Percentiles rank a stretch among this genome's conserved stretches.
Evolutionary conservation across 345 rosid species (phyloP).

Genomic region (Kandelia obovata): DNA sequence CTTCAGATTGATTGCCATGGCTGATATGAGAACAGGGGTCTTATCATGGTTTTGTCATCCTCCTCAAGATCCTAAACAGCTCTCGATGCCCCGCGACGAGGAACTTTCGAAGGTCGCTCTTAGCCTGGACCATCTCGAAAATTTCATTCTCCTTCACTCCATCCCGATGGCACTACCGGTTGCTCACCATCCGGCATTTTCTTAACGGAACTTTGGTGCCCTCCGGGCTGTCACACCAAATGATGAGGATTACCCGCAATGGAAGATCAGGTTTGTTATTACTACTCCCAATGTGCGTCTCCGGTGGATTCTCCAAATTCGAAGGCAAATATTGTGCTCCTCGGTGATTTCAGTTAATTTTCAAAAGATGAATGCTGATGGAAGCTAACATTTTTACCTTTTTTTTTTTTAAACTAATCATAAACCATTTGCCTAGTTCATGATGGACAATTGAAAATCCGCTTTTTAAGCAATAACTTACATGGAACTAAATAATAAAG

Average conservation of each 20-base stretch:
- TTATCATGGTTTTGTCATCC: slow-evolving; percentile 42
- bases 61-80: slow-evolving; percentile 32
- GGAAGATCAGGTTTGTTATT: slow-evolving; percentile 26
- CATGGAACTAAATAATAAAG: background rate
- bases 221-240: slow-evolving; percentile 20
- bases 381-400: background rate
- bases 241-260: slow-evolving; percentile 27
- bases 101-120: slow-evolving; percentile 23
- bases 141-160: slow-evolving; percentile 38
- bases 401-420: background rate
- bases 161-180: slow-evolving; percentile 26
- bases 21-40: slow-evolving; percentile 35
- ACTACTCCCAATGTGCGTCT: slow-evolving; percentile 32
- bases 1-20: slow-evolving; percentile 27
- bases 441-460: background rate
- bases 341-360: background rate
- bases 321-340: background rate
- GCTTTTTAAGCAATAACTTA: background rate
- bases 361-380: background rate
- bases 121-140: slow-evolving; percentile 14
- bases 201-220: slow-evolving; percentile 39
- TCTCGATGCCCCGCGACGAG: slow-evolving; percentile 28
- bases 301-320: background rate
- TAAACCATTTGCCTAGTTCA: background rate
- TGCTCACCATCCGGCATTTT: slow-evolving; percentile 30